A percentile compares a stretch with the other conserved stretches of the same genome.
Conservation (phyloP, 495 filamentous ascomycete species). For the Hypomontagnella monticulosa region DNA sequence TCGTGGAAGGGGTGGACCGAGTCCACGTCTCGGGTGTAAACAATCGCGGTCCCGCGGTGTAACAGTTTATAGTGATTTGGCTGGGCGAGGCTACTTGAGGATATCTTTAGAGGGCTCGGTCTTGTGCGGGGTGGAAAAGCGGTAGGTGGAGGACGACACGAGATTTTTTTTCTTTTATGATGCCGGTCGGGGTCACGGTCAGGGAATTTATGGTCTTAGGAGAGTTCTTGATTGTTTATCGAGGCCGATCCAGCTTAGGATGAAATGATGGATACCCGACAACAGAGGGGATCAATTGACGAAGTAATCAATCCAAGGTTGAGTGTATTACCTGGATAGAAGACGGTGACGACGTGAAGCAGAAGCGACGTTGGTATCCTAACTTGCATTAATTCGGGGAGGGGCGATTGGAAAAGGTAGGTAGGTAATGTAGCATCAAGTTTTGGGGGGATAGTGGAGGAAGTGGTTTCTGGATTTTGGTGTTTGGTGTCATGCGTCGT, state of each 20-base stretch:
- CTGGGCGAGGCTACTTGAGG: conserved; percentile 8
- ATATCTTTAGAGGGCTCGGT: not conserved
- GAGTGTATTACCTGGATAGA: not conserved
- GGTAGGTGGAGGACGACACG: conserved; percentile 12
- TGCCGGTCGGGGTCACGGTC: conserved; percentile 9
- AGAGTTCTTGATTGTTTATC: not conserved
- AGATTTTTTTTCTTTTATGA: conserved; percentile 17
- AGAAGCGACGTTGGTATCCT: conserved; percentile 4
- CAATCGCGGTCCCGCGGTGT: not conserved
- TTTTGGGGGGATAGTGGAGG: not conserved
- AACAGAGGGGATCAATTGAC: conserved; percentile 15
- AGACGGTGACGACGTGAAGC: conserved; percentile 3
- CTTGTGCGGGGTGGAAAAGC: conserved; percentile 32
- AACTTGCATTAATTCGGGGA: not conserved
- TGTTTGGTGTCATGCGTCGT: conserved; percentile 6
- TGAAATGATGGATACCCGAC: not conserved
- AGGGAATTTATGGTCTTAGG: not conserved
- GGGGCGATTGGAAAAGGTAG: not conserved
- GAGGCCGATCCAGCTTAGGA: conserved; percentile 5
- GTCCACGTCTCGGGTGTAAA: conserved; percentile 2
- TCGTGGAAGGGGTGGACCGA: not conserved
- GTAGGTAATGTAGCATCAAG: not conserved
- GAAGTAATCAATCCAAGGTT: not conserved
- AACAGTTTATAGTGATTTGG: not conserved
- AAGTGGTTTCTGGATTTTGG: not conserved